phyloP scores from a whole-genome alignment of 2,329 filamentous ascomycete species.

The Microdochium paspali region DNA sequence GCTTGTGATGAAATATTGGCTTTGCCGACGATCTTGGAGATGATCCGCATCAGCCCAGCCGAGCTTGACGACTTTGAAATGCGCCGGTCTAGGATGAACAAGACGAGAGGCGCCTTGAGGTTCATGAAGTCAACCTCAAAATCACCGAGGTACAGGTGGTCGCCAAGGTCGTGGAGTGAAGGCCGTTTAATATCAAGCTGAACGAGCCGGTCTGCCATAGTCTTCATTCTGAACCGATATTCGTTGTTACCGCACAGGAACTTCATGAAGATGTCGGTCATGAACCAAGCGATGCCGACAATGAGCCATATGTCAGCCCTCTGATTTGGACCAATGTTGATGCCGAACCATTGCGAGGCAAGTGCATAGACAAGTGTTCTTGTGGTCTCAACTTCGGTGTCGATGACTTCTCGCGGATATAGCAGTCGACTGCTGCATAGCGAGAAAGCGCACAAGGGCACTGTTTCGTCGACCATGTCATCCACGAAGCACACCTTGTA shows the following conservation, averaged over 20 bases:
- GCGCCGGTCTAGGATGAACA: conserved; percentile 89
- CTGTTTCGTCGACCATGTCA: conserved; percentile 67
- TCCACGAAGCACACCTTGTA: conserved; percentile 95
- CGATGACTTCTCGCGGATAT: conserved; percentile 76
- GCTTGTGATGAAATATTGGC: conserved; percentile 57
- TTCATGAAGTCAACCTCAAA: conserved; percentile 87
- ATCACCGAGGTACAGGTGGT: conserved; percentile 66
- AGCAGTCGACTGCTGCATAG: conserved; percentile 82
- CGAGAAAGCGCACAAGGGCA: conserved; percentile 72
- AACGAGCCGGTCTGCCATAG: conserved; percentile 71
- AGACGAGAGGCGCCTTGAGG: conserved; percentile 80
- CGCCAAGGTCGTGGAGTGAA: conserved; percentile 72
- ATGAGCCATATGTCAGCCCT: conserved; percentile 81
- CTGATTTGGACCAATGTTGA: conserved; percentile 80
- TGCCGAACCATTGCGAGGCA: conserved; percentile 87
- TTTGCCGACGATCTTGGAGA: conserved; percentile 77
- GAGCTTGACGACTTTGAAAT: conserved; percentile 83
- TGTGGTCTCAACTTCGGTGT: conserved; percentile 74
- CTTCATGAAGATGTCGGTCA: conserved; percentile 89
- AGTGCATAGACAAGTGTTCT: conserved; percentile 74
- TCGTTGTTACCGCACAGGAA: conserved; percentile 90
- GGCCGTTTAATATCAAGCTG: conserved; percentile 75
- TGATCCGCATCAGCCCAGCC: conserved; percentile 72
- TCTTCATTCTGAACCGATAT: conserved; percentile 83
- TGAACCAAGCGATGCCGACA: conserved; percentile 84